Percentiles rank a stretch among this genome's conserved stretches.
Conservation (phyloP, 176 grass and related monocot species). For the Oryza meridionalis region DNA sequence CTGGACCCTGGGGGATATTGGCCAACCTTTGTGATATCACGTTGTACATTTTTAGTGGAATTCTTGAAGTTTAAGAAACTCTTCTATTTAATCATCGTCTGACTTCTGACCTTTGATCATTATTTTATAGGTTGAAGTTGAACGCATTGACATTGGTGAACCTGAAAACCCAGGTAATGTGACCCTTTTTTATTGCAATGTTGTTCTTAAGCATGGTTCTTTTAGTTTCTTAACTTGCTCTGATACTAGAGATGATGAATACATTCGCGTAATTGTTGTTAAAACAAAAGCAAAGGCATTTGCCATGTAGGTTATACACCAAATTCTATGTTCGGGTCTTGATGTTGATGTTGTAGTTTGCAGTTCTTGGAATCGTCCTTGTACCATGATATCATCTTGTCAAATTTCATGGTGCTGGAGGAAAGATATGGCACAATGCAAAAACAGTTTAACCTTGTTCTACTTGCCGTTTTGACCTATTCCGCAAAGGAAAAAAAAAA, state of each 20-base stretch:
- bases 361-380: neutral
- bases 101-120: slow-evolving; percentile 27
- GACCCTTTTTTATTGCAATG: neutral
- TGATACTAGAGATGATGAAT: neutral
- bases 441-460: neutral
- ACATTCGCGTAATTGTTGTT: neutral
- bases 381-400: neutral
- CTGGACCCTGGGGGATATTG: neutral
- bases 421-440: neutral
- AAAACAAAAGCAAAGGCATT: neutral
- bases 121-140: slow-evolving; percentile 79
- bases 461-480: neutral
- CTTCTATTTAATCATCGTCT: slow-evolving; percentile 12
- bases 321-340: neutral
- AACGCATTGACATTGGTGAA: slow-evolving; percentile 88
- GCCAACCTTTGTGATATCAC: neutral
- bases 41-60: slow-evolving; percentile 25
- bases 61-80: slow-evolving; percentile 9
- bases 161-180: slow-evolving; percentile 74
- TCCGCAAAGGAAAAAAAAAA: neutral
- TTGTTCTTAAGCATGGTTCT: slow-evolving; percentile 10
- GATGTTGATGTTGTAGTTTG: neutral
- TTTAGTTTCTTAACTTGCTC: slow-evolving; percentile 17
- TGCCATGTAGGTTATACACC: neutral
- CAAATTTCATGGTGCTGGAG: neutral